A percentile compares a stretch with the other conserved stretches of the same genome.
Evolutionary conservation across 2,329 filamentous ascomycete genomes (phyloP).

Genomic region (Thielaviopsis musarum): DNA sequence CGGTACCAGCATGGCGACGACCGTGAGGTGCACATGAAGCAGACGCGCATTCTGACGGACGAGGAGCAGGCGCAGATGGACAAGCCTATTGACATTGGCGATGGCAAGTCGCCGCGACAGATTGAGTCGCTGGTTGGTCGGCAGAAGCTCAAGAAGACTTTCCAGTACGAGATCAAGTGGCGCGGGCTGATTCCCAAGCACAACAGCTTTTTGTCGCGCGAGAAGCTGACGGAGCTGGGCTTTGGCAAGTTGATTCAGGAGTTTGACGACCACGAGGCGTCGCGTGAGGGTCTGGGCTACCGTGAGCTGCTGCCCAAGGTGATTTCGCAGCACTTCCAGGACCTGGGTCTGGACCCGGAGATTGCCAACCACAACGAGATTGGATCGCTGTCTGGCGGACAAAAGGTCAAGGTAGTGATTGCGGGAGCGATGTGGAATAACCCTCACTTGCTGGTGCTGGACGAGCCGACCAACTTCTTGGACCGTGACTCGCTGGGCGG

Average conservation of each 20-base stretch:
- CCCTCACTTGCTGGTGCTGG: constrained; percentile 87
- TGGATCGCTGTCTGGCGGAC: constrained; percentile 82
- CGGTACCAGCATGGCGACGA: constrained; percentile 95
- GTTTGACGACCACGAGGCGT: constrained; percentile 96
- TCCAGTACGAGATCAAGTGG: constrained; percentile 99
- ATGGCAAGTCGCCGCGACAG: constrained; percentile 61
- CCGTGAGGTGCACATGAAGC: constrained; percentile 92
- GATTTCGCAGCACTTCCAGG: constrained; percentile 96
- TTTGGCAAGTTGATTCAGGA: constrained; percentile 93
- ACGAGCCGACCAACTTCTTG: constrained; percentile 98
- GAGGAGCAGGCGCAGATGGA: constrained; percentile 85
- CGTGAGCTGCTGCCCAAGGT: constrained; percentile 81
- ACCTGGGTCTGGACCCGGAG: constrained; percentile 87
- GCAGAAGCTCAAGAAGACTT: constrained; percentile 97
- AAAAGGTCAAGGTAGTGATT: constrained; percentile 98
- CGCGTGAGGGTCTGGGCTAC: constrained; percentile 95
- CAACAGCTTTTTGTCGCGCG: constrained; percentile 84
- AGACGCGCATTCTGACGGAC: constrained; percentile 76
- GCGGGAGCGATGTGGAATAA: constrained; percentile 98
- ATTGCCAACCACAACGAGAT: constrained; percentile 99
- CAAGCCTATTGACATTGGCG: constrained; percentile 67
- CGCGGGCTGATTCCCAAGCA: constrained; percentile 70
- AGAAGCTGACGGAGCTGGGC: constrained; percentile 71
- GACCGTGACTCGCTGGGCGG: constrained; percentile 94
- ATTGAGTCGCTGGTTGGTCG: constrained; percentile 85